Evolutionary conservation across 2,329 filamentous ascomycete species (phyloP).

Genomic region (Scytalidium sp.): DNA sequence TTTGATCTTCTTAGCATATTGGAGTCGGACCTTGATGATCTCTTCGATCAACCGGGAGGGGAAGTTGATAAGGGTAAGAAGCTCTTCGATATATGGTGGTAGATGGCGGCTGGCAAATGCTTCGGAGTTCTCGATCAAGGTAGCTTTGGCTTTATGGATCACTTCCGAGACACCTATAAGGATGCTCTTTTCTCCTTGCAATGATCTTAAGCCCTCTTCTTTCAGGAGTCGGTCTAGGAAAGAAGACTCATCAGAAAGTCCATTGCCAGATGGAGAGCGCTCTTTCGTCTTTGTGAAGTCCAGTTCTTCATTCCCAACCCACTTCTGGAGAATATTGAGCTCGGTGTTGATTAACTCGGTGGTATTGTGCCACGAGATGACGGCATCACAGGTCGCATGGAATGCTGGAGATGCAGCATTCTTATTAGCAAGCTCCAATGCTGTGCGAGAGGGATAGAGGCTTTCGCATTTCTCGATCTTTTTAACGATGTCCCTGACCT

Average conservation of each 20-base stretch:
- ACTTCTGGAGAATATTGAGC: slow-evolving; percentile 84
- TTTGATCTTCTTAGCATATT: slow-evolving; percentile 92
- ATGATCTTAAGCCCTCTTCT: slow-evolving; percentile 87
- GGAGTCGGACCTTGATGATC: slow-evolving; percentile 87
- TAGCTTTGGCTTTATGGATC: slow-evolving; percentile 90
- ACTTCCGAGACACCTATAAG: slow-evolving; percentile 79
- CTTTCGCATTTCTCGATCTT: slow-evolving; percentile 89
- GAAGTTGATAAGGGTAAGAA: slow-evolving; percentile 95
- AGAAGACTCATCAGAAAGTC: slow-evolving; percentile 83
- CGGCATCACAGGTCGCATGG: slow-evolving; percentile 78
- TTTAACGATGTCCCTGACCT: slow-evolving; percentile 84
- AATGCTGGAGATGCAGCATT: slow-evolving; percentile 74
- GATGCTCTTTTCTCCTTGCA: slow-evolving; percentile 87
- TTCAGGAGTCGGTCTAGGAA: slow-evolving; percentile 95
- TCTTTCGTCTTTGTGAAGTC: slow-evolving; percentile 79
- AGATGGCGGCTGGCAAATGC: slow-evolving; percentile 86
- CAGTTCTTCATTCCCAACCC: slow-evolving; percentile 94
- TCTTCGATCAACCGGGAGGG: slow-evolving; percentile 94
- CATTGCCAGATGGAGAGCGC: slow-evolving; percentile 65
- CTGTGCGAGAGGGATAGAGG: slow-evolving; percentile 77
- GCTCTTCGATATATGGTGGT: slow-evolving; percentile 93
- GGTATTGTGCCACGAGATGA: slow-evolving; percentile 96
- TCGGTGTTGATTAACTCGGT: slow-evolving; percentile 95
- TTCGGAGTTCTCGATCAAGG: slow-evolving; percentile 80
- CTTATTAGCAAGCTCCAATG: slow-evolving; percentile 73